A percentile compares a stretch with the other conserved stretches of the same genome.
Evolutionary conservation across 306 rosid genomes (phyloP).

Genomic region (Cicer pinnatifidum): DNA sequence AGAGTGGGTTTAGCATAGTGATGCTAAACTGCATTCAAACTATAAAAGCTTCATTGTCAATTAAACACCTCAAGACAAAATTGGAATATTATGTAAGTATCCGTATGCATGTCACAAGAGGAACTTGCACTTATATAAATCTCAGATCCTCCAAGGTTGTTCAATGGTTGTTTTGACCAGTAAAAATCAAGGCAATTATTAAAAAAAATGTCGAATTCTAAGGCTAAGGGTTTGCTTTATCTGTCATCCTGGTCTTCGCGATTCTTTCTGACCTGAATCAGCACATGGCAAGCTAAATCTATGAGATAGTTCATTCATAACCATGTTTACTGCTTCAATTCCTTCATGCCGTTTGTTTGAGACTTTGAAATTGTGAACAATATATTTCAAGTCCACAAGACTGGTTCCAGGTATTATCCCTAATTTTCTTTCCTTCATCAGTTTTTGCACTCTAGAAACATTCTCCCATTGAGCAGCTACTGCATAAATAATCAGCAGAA

Average conservation of each 20-base stretch:
- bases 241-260: constrained; percentile 28
- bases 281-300: constrained; percentile 43
- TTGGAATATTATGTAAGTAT: constrained; percentile 27
- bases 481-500: constrained; percentile 69
- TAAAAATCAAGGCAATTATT: constrained; percentile 16
- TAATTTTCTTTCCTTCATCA: constrained; percentile 55
- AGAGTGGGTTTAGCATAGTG: neutral
- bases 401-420: constrained; percentile 63
- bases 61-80: constrained; percentile 37
- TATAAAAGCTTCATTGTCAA: constrained; percentile 6
- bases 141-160: constrained; percentile 26
- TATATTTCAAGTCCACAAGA: constrained; percentile 69
- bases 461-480: constrained; percentile 73
- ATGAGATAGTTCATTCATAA: constrained; percentile 50
- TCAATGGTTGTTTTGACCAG: constrained; percentile 19
- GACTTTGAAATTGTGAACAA: constrained; percentile 64
- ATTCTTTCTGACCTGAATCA: constrained; percentile 21
- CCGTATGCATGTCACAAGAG: constrained; percentile 5
- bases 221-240: constrained; percentile 33
- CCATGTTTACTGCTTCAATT: constrained; percentile 42
- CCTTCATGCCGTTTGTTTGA: constrained; percentile 47
- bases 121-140: constrained; percentile 23
- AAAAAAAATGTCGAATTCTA: constrained; percentile 32
- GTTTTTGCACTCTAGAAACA: constrained; percentile 58
- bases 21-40: neutral